phyloP scores from a whole-genome alignment of 208 protist genomes.

The Trypanosoma cruzi region DNA sequence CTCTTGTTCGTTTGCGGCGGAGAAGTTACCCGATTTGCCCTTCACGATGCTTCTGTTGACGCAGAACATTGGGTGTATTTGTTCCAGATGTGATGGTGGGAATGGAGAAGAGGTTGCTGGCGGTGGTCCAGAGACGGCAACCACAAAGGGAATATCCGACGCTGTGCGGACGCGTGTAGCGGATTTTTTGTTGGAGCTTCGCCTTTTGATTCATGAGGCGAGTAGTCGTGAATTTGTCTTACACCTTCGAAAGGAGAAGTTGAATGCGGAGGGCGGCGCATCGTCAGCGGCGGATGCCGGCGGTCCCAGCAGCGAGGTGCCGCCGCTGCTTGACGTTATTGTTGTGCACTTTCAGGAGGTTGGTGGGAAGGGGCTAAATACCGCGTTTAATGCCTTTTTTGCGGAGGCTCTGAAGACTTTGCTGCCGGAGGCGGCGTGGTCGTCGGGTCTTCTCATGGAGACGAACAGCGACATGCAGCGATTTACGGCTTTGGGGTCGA shows the following conservation, averaged over 20 bases:
- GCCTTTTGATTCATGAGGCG: slow-evolving; percentile 56
- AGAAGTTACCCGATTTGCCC: slow-evolving; percentile 27
- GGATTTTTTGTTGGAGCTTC: slow-evolving; percentile 70
- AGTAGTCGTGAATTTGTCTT: slow-evolving; percentile 26
- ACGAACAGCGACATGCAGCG: slow-evolving; percentile 27
- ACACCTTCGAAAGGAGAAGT: slow-evolving; percentile 18
- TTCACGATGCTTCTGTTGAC: slow-evolving; percentile 68
- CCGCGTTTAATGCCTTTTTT: slow-evolving; percentile 60
- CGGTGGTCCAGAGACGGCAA: background rate
- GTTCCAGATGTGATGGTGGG: background rate
- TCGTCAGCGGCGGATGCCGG: slow-evolving; percentile 4
- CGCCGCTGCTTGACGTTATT: slow-evolving; percentile 71
- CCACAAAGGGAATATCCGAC: slow-evolving; percentile 6
- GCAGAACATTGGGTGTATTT: slow-evolving; percentile 81
- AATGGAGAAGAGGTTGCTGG: background rate
- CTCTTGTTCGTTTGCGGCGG: slow-evolving; percentile 12
- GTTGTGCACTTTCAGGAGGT: slow-evolving; percentile 90
- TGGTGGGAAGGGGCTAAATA: slow-evolving; percentile 64
- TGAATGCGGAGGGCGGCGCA: background rate
- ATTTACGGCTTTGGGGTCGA: slow-evolving; percentile 72
- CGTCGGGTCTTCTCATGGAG: slow-evolving; percentile 77
- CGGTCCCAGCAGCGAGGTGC: background rate
- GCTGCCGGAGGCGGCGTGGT: slow-evolving; percentile 78
- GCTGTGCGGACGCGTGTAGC: slow-evolving; percentile 10
- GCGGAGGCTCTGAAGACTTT: slow-evolving; percentile 39